phyloP scores from a whole-genome alignment of 176 grass and related monocot species.

The Chrysopogon serrulatus region DNA sequence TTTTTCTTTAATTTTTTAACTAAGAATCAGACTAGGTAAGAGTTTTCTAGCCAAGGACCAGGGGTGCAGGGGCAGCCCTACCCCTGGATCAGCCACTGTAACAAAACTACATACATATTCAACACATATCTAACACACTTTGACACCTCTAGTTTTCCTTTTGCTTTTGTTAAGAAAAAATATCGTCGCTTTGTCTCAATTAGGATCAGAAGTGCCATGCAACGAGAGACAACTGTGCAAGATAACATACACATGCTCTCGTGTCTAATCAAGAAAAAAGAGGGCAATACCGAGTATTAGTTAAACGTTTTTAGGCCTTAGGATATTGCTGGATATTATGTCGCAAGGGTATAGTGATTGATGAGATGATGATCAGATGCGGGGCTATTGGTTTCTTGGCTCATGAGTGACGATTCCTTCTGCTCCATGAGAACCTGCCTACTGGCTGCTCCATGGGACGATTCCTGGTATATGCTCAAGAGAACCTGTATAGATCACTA shows the following conservation, averaged over 20 bases:
- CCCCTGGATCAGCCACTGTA: no score
- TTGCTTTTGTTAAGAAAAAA: not conserved
- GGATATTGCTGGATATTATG: constrained; percentile 21
- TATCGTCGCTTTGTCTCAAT: not conserved
- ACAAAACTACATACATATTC: not conserved
- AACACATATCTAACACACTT: not conserved
- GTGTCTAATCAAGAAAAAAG: not conserved
- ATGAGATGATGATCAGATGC: constrained; percentile 32
- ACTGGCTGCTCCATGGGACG: not conserved
- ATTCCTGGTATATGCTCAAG: constrained; percentile 15
- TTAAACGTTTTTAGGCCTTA: not conserved
- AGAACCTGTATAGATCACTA: not conserved
- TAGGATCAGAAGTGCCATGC: constrained; percentile 1
- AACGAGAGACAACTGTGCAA: not conserved
- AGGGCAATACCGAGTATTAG: not conserved
- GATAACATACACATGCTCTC: not conserved
- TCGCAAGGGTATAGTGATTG: not conserved
- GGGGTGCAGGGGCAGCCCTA: no score
- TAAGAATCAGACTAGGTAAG: no score
- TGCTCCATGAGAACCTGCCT: not conserved
- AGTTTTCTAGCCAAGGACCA: no score
- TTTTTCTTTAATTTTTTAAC: no score
- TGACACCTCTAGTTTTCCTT: not conserved
- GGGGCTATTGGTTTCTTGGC: not conserved
- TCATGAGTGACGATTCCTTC: not conserved